Evolutionary conservation across 2,329 filamentous ascomycete species (phyloP).

Genomic region (Dactylella cylindrospora): DNA sequence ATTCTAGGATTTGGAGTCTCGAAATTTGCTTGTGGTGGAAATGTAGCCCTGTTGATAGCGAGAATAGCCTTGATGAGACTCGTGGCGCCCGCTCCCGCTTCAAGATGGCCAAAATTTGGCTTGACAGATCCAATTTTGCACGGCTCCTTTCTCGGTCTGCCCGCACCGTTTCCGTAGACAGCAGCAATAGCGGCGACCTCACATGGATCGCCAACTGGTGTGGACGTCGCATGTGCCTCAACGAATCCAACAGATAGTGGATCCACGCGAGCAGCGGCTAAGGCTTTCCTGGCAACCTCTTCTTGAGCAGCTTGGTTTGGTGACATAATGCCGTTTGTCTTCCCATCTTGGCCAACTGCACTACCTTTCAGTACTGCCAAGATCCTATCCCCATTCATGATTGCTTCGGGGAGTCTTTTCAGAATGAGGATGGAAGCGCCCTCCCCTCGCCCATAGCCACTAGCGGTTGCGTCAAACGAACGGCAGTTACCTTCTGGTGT

Average conservation of each 20-base stretch:
- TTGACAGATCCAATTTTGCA: conserved; percentile 56
- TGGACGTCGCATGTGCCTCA: conserved; percentile 62
- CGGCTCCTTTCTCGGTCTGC: conserved; percentile 15
- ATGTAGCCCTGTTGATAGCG: conserved; percentile 57
- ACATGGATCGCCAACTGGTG: conserved; percentile 60
- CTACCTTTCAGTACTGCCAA: conserved; percentile 51
- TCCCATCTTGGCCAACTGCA: conserved; percentile 48
- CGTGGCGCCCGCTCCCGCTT: conserved; percentile 58
- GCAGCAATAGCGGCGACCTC: conserved; percentile 58
- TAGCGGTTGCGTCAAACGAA: conserved; percentile 51
- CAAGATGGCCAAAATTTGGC: conserved; percentile 59
- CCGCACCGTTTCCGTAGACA: conserved; percentile 50
- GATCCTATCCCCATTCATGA: conserved; percentile 51
- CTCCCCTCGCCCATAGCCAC: conserved; percentile 52
- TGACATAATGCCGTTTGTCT: conserved; percentile 52
- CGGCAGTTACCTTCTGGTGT: conserved; percentile 51
- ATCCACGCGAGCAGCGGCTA: conserved; percentile 50
- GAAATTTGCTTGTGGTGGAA: conserved; percentile 49
- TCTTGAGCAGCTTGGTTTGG: conserved; percentile 52
- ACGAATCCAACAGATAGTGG: conserved; percentile 50
- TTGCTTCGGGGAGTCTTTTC: conserved; percentile 50
- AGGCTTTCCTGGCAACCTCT: conserved; percentile 51
- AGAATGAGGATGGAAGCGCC: conserved; percentile 51
- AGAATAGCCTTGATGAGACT: conserved; percentile 59
- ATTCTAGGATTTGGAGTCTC: conserved; percentile 48